A percentile compares a stretch with the other conserved stretches of the same genome.
Evolutionary conservation across 108 stramenopile genomes (phyloP).

Genomic region (Nannochloropsis gaditana): DNA sequence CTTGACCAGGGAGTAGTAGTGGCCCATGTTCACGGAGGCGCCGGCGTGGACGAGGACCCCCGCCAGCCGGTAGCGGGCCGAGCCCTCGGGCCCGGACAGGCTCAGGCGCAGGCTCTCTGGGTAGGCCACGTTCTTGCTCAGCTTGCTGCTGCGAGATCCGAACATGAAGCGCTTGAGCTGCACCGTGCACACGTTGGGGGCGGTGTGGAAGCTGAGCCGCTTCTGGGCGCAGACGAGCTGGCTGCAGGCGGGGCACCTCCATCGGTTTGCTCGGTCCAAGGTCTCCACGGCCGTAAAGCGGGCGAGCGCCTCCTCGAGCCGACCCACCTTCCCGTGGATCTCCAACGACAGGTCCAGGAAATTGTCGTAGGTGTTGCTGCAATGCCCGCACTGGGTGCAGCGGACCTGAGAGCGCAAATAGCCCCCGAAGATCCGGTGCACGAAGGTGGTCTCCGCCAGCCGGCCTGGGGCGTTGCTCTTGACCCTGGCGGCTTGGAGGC

Average conservation of each 20-base stretch:
- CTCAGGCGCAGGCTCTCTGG: slow-evolving; percentile 32
- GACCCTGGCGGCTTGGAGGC: slow-evolving; percentile 36
- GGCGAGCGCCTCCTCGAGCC: slow-evolving; percentile 62
- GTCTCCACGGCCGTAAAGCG: slow-evolving; percentile 74
- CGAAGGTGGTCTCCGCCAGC: slow-evolving; percentile 79
- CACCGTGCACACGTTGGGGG: slow-evolving; percentile 80
- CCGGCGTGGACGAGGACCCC: slow-evolving; percentile 54
- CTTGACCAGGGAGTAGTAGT: slow-evolving; percentile 53
- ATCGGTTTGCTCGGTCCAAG: slow-evolving; percentile 75
- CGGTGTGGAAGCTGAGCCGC: slow-evolving; percentile 43
- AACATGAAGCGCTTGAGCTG: slow-evolving; percentile 88
- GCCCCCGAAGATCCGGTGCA: slow-evolving; percentile 87
- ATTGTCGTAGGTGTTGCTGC: slow-evolving; percentile 85
- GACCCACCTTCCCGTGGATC: slow-evolving; percentile 63
- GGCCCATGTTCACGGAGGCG: slow-evolving; percentile 39
- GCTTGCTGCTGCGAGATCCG: slow-evolving; percentile 54
- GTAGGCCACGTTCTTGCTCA: slow-evolving; percentile 37
- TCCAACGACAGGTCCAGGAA: slow-evolving; percentile 88
- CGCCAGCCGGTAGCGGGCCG: slow-evolving; percentile 24
- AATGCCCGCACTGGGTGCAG: slow-evolving; percentile 72
- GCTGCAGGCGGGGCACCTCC: slow-evolving; percentile 80
- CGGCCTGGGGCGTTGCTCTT: slow-evolving; percentile 45
- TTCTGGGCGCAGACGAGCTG: slow-evolving; percentile 54
- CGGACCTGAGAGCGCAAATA: slow-evolving; percentile 74
- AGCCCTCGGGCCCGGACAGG: neutral